Conservation (phyloP, 2,329 filamentous ascomycete genomes). For the Nannizziopsis arthrosporioides region DNA sequence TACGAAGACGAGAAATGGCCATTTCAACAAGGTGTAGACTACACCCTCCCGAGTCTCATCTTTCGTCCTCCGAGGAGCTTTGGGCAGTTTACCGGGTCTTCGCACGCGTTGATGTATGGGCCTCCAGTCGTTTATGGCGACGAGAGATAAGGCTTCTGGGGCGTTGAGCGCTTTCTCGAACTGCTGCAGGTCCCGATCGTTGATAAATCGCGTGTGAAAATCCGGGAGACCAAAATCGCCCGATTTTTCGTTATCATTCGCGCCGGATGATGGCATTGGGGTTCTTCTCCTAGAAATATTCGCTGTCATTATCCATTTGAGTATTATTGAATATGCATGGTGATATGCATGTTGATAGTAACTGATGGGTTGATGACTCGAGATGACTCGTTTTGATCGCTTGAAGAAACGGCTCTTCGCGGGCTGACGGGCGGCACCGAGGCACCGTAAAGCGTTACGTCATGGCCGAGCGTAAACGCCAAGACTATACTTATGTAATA, state of each 20-base stretch:
- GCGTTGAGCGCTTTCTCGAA: slow-evolving; percentile 75
- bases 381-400: neutral
- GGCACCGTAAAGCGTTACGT: no score
- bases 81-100: slow-evolving; percentile 38
- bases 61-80: slow-evolving; percentile 45
- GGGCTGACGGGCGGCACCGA: no score
- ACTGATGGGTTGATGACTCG: neutral
- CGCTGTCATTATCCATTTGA: neutral
- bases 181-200: slow-evolving; percentile 57
- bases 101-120: slow-evolving; percentile 66
- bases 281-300: neutral
- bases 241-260: slow-evolving; percentile 3
- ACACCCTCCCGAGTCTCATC: slow-evolving; percentile 94
- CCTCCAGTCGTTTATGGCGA: slow-evolving; percentile 90
- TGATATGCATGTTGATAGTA: no score
- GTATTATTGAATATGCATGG: neutral
- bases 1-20: slow-evolving; percentile 74
- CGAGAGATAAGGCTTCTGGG: slow-evolving; percentile 65
- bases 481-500: no score
- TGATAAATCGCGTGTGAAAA: slow-evolving; percentile 63
- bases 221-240: slow-evolving; percentile 67
- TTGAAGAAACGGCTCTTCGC: no score
- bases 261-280: neutral
- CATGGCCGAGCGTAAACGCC: no score
- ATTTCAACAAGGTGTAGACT: slow-evolving; percentile 79